These are phyloP conservation scores for Lecanicillium sp. DNA, from an alignment of 2,329 filamentous ascomycete species.

Conservation along the genomic window DNA sequence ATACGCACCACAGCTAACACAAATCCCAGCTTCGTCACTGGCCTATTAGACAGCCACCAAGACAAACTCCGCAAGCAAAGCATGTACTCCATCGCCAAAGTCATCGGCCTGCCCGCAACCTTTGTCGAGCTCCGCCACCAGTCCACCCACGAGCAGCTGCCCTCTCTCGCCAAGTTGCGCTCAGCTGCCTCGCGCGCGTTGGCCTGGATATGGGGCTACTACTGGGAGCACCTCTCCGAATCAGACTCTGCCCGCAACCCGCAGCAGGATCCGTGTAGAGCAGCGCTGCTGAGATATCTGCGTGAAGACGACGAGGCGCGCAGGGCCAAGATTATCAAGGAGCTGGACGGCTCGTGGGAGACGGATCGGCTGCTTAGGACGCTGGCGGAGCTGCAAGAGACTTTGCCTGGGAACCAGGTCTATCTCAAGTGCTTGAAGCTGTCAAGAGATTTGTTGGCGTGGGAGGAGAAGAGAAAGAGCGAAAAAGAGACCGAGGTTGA, in stretches of 20 bases:
- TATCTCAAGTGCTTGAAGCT: conserved; percentile 37
- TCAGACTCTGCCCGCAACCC: conserved; percentile 8
- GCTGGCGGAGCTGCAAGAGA: conserved; percentile 30
- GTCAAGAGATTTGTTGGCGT: conserved; percentile 29
- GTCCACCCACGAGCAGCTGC: conserved; percentile 82
- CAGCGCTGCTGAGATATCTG: conserved; percentile 30
- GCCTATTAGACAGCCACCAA: conserved; percentile 66
- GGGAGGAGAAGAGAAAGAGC: conserved; percentile 10
- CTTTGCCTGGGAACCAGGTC: conserved; percentile 32
- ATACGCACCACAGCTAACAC: too few species aligned
- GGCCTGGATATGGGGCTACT: conserved; percentile 81
- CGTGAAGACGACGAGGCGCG: conserved; percentile 22
- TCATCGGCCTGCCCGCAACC: conserved; percentile 60
- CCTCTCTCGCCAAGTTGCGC: conserved; percentile 64
- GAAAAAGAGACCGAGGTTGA: conserved; percentile 7
- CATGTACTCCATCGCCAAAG: conserved; percentile 65
- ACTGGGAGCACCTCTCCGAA: conserved; percentile 56
- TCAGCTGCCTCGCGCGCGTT: conserved; percentile 62
- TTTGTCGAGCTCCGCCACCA: conserved; percentile 89
- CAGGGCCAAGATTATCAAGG: conserved; percentile 16
- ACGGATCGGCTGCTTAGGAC: conserved; percentile 25
- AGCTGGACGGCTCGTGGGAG: conserved; percentile 27
- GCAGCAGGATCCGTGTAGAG: conserved; percentile 20
- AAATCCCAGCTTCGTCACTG: conserved; percentile 68
- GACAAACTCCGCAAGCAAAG: conserved; percentile 58